Evolutionary conservation across 306 rosid species (phyloP).

Genomic region (Acacia confusa): DNA sequence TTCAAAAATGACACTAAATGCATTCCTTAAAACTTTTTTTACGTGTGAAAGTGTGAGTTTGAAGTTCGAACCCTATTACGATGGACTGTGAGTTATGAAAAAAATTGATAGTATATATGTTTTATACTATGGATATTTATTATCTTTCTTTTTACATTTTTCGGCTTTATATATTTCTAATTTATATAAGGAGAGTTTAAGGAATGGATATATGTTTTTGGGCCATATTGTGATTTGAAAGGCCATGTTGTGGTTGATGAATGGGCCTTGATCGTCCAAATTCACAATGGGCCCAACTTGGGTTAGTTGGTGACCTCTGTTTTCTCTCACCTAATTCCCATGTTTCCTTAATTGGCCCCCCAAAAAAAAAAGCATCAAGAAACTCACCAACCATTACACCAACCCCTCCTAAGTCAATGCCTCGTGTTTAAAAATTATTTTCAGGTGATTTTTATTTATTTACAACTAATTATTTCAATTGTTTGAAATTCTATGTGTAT

Average conservation of each 20-base stretch:
- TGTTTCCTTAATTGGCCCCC: neutral
- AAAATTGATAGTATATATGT: no score
- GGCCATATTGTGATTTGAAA: neutral
- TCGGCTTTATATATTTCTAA: no score
- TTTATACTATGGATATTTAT: no score
- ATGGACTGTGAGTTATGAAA: no score
- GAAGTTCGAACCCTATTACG: no score
- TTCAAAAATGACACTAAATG: no score
- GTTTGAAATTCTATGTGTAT: neutral
- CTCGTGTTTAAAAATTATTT: neutral
- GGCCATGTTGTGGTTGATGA: neutral
- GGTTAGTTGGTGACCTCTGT: slow-evolving; percentile 1
- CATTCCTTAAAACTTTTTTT: no score
- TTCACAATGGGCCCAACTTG: slow-evolving; percentile 4
- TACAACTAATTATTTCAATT: neutral
- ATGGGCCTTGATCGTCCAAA: neutral
- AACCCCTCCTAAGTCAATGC: neutral
- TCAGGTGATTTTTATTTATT: neutral
- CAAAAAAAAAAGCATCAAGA: neutral
- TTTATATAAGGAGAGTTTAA: neutral
- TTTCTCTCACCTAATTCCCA: neutral
- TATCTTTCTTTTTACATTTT: no score
- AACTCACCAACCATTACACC: neutral
- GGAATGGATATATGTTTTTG: neutral
- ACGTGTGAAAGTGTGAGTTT: no score